These are phyloP conservation scores for Chrysoporthe deuterocubensis DNA, from an alignment of 2,329 filamentous ascomycete species.

Conservation along the genomic window DNA sequence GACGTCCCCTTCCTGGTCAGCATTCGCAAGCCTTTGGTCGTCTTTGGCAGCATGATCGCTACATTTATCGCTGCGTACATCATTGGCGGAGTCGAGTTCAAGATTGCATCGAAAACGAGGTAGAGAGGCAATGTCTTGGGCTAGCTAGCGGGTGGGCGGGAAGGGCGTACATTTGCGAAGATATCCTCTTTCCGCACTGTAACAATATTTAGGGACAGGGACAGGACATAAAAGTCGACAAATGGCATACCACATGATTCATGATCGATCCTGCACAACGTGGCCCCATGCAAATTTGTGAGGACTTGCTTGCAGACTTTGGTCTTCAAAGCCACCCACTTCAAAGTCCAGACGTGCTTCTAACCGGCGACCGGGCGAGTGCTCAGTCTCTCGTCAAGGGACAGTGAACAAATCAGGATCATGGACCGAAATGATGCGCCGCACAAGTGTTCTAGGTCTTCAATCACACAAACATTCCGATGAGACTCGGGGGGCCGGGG, in stretches of 20 bases:
- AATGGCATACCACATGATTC: conserved; percentile 21
- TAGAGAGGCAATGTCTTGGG: conserved; percentile 1
- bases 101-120: conserved; percentile 62
- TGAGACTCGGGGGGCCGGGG: background rate
- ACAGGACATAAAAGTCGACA: conserved; percentile 16
- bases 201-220: conserved; percentile 17
- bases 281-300: background rate
- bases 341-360: background rate
- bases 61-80: conserved; percentile 77
- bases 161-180: conserved; percentile 3
- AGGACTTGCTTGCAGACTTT: background rate
- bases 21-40: conserved; percentile 83
- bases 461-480: background rate
- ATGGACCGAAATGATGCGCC: background rate
- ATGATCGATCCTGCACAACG: background rate
- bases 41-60: conserved; percentile 74
- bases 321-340: background rate
- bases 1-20: conserved; percentile 76
- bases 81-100: conserved; percentile 78
- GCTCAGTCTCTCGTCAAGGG: background rate
- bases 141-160: background rate
- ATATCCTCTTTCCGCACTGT: conserved; percentile 18
- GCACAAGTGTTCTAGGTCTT: background rate
- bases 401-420: background rate
- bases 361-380: background rate